Evolutionary conservation across 208 protist species (phyloP).

Genomic region (Wallacemonas sp.): DNA sequence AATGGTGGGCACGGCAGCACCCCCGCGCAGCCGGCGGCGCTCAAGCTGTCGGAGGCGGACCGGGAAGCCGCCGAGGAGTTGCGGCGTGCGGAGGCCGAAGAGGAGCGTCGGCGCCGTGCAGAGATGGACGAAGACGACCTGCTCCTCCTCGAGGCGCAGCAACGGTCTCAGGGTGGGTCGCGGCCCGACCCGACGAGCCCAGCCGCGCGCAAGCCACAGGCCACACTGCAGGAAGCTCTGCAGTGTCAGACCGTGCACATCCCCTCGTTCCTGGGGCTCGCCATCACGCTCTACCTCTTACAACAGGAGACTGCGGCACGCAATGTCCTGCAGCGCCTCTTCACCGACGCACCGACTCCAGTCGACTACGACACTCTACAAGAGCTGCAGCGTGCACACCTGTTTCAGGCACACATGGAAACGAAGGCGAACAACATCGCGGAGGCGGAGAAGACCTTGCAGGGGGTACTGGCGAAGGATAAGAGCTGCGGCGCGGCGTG

Average conservation of each 20-base stretch:
- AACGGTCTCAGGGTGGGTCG: too few species aligned
- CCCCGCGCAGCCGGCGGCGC: not conserved
- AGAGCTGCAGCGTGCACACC: conserved; percentile 73
- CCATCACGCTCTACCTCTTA: conserved; percentile 67
- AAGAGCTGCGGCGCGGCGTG: conserved; percentile 81
- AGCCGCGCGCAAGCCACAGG: conserved; percentile 8
- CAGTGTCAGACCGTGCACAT: conserved; percentile 46
- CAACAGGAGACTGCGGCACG: conserved; percentile 79
- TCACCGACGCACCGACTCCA: conserved; percentile 17
- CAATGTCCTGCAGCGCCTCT: conserved; percentile 36
- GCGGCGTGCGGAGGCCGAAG: not conserved
- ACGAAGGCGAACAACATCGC: conserved; percentile 78
- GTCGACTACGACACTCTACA: conserved; percentile 45
- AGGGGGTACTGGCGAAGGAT: conserved; percentile 65
- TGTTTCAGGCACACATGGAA: conserved; percentile 90
- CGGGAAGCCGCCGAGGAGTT: not conserved
- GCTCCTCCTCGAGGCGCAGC: conserved; percentile 30
- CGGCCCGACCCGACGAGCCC: conserved; percentile 14
- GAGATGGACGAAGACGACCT: conserved; percentile 49
- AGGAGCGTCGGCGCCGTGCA: conserved; percentile 6
- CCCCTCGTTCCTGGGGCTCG: conserved; percentile 68
- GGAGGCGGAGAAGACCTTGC: conserved; percentile 56
- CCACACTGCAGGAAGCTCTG: conserved; percentile 35
- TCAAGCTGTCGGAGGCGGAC: not conserved
- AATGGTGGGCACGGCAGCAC: not conserved